Evolutionary conservation across 2,329 filamentous ascomycete species (phyloP).

Genomic region (Sporothrix euskadiensis): DNA sequence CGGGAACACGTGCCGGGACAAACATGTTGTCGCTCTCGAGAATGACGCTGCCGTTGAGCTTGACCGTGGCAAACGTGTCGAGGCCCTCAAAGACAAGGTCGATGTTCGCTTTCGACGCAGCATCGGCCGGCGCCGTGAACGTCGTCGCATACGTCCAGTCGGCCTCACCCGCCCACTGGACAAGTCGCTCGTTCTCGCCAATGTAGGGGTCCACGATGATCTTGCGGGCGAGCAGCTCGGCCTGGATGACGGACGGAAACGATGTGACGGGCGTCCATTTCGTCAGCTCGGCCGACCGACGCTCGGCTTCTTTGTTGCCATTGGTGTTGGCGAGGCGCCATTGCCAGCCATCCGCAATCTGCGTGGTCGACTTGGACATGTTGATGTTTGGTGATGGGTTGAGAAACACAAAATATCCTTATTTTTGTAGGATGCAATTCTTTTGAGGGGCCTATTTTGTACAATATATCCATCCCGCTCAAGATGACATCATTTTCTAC

Average conservation of each 20-base stretch:
- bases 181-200: conserved; percentile 71
- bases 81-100: conserved; percentile 71
- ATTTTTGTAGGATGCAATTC: not conserved
- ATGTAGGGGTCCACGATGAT: conserved; percentile 70
- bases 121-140: conserved; percentile 52
- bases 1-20: conserved; percentile 66
- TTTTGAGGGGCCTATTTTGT: not conserved
- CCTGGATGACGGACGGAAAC: conserved; percentile 67
- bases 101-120: conserved; percentile 31
- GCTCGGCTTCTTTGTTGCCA: not conserved
- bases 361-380: not conserved
- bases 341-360: not conserved
- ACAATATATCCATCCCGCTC: not conserved
- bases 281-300: not conserved
- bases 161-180: conserved; percentile 74
- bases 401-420: too few relatives aligned
- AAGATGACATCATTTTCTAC: not conserved
- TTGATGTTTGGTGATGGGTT: not conserved
- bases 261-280: conserved; percentile 58
- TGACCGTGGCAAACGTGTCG: conserved; percentile 75
- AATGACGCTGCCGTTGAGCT: conserved; percentile 67
- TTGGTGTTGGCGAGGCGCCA: not conserved
- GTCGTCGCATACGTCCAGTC: conserved; percentile 68
- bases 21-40: conserved; percentile 80
- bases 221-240: conserved; percentile 63